Percentiles rank a stretch among this genome's conserved stretches.
These are phyloP conservation scores for Crithidia acanthocephali DNA, from an alignment of 208 protist genomes.

Conservation along the genomic window DNA sequence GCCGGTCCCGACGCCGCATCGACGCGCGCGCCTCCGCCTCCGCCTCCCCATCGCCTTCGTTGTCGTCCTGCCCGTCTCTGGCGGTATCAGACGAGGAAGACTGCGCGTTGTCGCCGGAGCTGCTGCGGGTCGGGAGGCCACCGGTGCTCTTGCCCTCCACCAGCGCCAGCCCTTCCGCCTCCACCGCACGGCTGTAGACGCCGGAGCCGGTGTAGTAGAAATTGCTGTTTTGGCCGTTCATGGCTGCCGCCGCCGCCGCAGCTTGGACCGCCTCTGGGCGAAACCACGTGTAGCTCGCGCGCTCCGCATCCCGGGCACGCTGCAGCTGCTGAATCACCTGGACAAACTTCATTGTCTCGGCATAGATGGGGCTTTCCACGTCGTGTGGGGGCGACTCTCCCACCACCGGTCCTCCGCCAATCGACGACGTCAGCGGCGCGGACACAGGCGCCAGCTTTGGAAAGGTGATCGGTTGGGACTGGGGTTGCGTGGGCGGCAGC, in stretches of 20 bases:
- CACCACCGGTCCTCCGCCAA: background rate
- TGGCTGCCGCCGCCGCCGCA: background rate
- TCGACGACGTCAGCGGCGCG: background rate
- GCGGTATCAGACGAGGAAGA: background rate
- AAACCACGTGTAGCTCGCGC: slow-evolving; percentile 29
- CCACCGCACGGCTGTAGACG: background rate
- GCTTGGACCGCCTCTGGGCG: background rate
- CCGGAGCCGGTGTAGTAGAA: background rate
- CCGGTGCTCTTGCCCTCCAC: background rate
- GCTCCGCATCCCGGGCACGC: slow-evolving; percentile 3
- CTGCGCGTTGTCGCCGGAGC: slow-evolving; percentile 5
- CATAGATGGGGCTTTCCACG: background rate
- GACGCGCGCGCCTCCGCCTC: slow-evolving; percentile 6
- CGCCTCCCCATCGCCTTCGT: background rate
- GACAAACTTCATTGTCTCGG: slow-evolving; percentile 30
- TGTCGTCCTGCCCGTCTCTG: background rate
- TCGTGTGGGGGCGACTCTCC: background rate
- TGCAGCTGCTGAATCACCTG: slow-evolving; percentile 25
- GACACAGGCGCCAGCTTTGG: background rate
- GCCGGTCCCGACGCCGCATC: slow-evolving; percentile 11
- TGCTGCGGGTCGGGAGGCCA: background rate
- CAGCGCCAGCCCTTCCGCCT: background rate
- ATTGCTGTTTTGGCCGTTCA: background rate
- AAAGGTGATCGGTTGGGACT: background rate
- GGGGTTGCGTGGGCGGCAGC: slow-evolving; percentile 3